These are phyloP conservation scores for Tulasnella sp. DNA, from an alignment of 768 basidiomycete species.

Conservation along the genomic window DNA sequence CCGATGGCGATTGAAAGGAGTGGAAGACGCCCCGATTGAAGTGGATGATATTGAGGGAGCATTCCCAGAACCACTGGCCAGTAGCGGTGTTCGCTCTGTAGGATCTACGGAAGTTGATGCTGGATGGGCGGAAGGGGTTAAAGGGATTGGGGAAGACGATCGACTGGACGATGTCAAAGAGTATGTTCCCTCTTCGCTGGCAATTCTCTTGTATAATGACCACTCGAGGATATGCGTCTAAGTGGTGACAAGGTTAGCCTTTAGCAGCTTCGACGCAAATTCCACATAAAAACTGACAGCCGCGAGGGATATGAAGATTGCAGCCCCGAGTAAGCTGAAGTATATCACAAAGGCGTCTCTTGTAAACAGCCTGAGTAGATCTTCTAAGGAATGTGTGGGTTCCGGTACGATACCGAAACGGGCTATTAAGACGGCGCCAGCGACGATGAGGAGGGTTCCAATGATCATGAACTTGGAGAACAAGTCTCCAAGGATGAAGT, in stretches of 20 bases:
- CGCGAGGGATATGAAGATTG: conserved; percentile 47
- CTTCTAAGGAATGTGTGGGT: conserved; percentile 73
- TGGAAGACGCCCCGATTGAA: conserved; percentile 1
- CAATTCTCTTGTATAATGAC: conserved; percentile 30
- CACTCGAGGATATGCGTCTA: conserved; percentile 70
- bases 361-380: conserved; percentile 64
- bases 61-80: conserved; percentile 12
- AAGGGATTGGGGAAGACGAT: conserved; percentile 4
- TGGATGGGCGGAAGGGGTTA: conserved; percentile 7
- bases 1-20: conserved; percentile 17
- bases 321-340: conserved; percentile 57
- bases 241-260: neutral
- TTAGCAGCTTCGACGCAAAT: neutral
- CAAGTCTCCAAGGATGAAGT: conserved; percentile 69
- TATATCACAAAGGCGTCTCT: conserved; percentile 71
- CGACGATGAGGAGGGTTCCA: conserved; percentile 80
- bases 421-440: conserved; percentile 80
- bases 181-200: neutral
- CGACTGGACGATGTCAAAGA: neutral
- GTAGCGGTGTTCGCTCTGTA: conserved; percentile 23
- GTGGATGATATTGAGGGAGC: conserved; percentile 12
- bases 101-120: neutral
- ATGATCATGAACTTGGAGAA: conserved; percentile 77
- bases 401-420: conserved; percentile 89
- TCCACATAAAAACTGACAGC: conserved; percentile 38